Evolutionary conservation across 2,329 filamentous ascomycete species (phyloP).

Genomic region (Curvularia sp.): DNA sequence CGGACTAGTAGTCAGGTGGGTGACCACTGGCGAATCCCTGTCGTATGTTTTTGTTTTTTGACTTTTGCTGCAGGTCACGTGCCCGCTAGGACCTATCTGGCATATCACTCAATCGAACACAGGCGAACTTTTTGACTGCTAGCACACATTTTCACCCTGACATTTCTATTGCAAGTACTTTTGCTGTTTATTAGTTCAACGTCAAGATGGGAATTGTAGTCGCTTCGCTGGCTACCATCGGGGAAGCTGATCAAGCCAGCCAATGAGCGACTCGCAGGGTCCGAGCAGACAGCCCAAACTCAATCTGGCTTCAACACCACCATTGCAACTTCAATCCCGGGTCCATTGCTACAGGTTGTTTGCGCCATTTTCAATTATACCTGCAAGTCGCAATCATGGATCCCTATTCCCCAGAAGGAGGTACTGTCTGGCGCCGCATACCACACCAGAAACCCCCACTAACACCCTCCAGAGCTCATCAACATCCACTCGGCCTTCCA

Average conservation of each 20-base stretch:
- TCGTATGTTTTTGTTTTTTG: no score
- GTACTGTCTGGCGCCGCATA: slow-evolving; percentile 47
- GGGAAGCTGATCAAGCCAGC: slow-evolving; percentile 7
- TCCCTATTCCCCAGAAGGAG: slow-evolving; percentile 69
- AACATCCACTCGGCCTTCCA: slow-evolving; percentile 72
- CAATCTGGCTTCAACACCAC: slow-evolving; percentile 42
- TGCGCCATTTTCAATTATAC: not conserved
- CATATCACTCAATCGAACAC: not conserved
- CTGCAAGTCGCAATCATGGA: slow-evolving; percentile 49
- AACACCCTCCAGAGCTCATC: slow-evolving; percentile 62
- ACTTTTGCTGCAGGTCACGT: no score
- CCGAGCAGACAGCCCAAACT: slow-evolving; percentile 42
- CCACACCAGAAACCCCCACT: slow-evolving; percentile 15
- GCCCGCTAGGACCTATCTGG: no score
- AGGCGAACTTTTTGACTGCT: not conserved
- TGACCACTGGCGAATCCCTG: no score
- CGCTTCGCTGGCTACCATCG: not conserved
- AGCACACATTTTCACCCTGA: not conserved
- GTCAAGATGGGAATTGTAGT: not conserved
- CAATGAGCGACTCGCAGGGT: slow-evolving; percentile 35
- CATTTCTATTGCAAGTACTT: not conserved
- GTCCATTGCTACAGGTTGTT: slow-evolving; percentile 12
- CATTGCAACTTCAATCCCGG: slow-evolving; percentile 17
- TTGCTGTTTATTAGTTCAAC: not conserved
- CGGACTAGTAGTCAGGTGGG: no score